Conservation (phyloP, 306 rosid species). For the Canavalia gladiata region DNA sequence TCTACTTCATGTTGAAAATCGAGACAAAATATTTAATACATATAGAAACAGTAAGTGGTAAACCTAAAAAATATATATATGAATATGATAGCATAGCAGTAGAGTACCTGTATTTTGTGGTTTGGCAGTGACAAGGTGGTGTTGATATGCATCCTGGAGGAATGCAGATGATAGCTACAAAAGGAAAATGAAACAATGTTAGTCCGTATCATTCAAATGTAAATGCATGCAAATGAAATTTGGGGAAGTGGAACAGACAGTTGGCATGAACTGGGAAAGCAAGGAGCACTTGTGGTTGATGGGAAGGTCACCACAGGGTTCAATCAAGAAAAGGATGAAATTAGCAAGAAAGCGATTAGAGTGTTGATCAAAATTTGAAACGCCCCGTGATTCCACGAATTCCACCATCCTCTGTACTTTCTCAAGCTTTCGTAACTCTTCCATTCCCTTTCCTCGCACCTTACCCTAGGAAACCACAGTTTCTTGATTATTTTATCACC, state of each 20-base stretch:
- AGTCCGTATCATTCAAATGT: neutral
- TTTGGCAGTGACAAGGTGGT: constrained; percentile 46
- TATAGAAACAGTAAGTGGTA: neutral
- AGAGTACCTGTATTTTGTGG: constrained; percentile 35
- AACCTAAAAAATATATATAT: neutral
- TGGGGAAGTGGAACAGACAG: constrained; percentile 47
- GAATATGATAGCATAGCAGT: neutral
- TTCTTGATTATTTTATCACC: too few relatives aligned
- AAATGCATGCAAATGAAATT: constrained; percentile 21
- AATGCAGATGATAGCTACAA: constrained; percentile 65
- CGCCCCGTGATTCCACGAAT: constrained; percentile 55
- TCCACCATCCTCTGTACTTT: constrained; percentile 62
- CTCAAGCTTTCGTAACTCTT: too few relatives aligned
- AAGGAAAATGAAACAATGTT: constrained; percentile 8
- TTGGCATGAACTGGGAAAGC: constrained; percentile 66
- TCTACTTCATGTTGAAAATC: neutral
- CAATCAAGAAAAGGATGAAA: constrained; percentile 62
- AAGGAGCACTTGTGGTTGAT: too few relatives aligned
- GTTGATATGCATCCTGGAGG: constrained; percentile 65
- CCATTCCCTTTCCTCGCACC: too few relatives aligned
- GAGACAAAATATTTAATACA: constrained; percentile 10
- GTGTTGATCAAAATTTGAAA: constrained; percentile 45
- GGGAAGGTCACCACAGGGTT: constrained; percentile 67
- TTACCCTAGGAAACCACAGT: too few relatives aligned
- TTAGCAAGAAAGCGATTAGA: constrained; percentile 66